A percentile compares a stretch with the other conserved stretches of the same genome.
Conservation (phyloP, 2,329 filamentous ascomycete species). For the Scedosporium boydii region DNA sequence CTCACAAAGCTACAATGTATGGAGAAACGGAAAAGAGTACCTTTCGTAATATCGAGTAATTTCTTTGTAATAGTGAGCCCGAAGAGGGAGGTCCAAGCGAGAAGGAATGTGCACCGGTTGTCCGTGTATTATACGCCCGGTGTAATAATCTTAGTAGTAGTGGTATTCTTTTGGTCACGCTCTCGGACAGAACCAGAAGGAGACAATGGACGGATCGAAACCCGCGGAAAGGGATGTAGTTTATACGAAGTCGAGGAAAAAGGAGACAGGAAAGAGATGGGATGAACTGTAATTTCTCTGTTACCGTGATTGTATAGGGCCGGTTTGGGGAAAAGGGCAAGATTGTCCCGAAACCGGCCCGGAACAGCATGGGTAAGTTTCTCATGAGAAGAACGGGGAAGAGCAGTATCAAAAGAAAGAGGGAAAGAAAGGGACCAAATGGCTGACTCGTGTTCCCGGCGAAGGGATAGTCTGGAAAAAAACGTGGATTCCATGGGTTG, state of each 20-base stretch:
- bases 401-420: background rate
- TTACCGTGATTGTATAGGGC: background rate
- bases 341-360: background rate
- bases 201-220: background rate
- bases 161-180: background rate
- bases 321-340: background rate
- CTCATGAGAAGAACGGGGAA: background rate
- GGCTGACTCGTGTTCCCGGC: background rate
- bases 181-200: background rate
- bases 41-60: background rate
- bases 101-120: too few relatives aligned
- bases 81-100: background rate
- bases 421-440: background rate
- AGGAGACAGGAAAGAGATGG: background rate
- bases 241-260: background rate
- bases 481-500: background rate
- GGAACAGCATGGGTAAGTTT: background rate
- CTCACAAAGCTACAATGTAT: background rate
- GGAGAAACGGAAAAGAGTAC: background rate
- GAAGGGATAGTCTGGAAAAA: too few relatives aligned
- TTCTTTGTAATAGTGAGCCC: background rate
- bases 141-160: too few relatives aligned
- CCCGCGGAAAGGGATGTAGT: background rate
- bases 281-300: conserved; percentile 1
- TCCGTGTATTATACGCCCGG: too few relatives aligned